phyloP scores from a whole-genome alignment of 148 eudicot species.

The Heliosperma pusillum region DNA sequence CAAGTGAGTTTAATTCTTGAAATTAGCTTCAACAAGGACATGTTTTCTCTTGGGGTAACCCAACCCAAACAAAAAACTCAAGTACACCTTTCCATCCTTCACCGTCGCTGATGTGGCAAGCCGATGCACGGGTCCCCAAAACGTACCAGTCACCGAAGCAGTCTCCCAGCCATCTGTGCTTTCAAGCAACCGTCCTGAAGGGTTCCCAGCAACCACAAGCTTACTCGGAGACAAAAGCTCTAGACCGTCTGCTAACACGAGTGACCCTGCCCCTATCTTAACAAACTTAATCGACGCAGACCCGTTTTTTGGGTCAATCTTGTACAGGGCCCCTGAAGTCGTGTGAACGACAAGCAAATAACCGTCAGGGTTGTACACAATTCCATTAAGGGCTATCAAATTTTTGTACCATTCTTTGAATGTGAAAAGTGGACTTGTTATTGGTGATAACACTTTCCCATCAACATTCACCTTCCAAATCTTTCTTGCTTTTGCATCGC shows the following conservation, averaged over 20 bases:
- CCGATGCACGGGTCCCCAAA: slow-evolving; percentile 49
- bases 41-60: slow-evolving; percentile 86
- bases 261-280: slow-evolving; percentile 37
- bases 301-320: slow-evolving; percentile 35
- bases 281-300: slow-evolving; percentile 37
- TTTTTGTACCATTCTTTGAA: slow-evolving; percentile 70
- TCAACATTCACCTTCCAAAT: slow-evolving; percentile 63
- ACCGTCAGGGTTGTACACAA: slow-evolving; percentile 74
- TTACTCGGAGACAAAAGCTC: slow-evolving; percentile 63
- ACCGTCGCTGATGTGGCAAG: slow-evolving; percentile 58
- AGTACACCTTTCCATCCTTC: slow-evolving; percentile 73
- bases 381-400: slow-evolving; percentile 70
- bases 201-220: slow-evolving; percentile 72
- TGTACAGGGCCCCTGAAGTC: slow-evolving; percentile 56
- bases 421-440: slow-evolving; percentile 72
- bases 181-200: slow-evolving; percentile 55
- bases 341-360: slow-evolving; percentile 76
- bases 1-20: slow-evolving; percentile 18
- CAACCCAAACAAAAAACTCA: slow-evolving; percentile 68
- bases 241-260: slow-evolving; percentile 64
- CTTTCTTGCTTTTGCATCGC: slow-evolving; percentile 61
- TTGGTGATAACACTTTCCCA: slow-evolving; percentile 44
- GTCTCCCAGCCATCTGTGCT: slow-evolving; percentile 76
- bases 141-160: slow-evolving; percentile 43
- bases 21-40: slow-evolving; percentile 67